Evolutionary conservation across 2,329 filamentous ascomycete species (phyloP), one percentile per base, ranked within the genome.

Genomic region (Ophiostoma novo-ulmi): DNA sequence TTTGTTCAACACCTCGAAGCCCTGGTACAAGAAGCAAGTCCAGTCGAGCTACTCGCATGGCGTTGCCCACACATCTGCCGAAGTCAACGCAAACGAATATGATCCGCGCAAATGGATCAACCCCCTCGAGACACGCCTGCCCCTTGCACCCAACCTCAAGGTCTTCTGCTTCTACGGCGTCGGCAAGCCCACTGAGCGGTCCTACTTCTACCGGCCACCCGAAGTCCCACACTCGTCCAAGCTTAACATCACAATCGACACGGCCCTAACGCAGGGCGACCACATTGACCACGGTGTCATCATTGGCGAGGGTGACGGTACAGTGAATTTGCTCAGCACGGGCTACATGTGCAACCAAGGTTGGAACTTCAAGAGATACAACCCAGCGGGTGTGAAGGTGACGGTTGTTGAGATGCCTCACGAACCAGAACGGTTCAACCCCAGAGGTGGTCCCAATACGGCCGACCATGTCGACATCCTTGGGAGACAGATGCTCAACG

Each of bases 271-370:
- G 1, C 82, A 84, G 69, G 86, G 84, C 20, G 82, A 84, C 3
- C 65, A 52, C 31, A 83, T 88, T 5, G 94, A 99, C 77, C 95
- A 91, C 74, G 95, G 95, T 35, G 93, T 99, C n/a, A 85, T 97
- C 44, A 90, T 97, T 85, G 94, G 94, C 52, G 95, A 98, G 79
- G 95, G 95, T 4, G 95, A 99, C 75, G 95, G 95, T 1, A 99
- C 95, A 0, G 95, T 99, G 61, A 97, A 94, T 74, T 80, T 99
- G n/a, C 81, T 99, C 13, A 96, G 91, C 75, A 88, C 89, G 0
- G 95, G 94, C 1, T 99, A 98, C 79, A 98, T 99, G 95, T 99
- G 95, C 79, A 91, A 93, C 75, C 93, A 90, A 76, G 95, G 95
- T 3, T 99, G 95, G 95, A 89, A 89, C 71, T 91, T 97, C 80